phyloP scores from a whole-genome alignment of 2,329 filamentous ascomycete genomes.

The Neonectria neomacrospora region DNA sequence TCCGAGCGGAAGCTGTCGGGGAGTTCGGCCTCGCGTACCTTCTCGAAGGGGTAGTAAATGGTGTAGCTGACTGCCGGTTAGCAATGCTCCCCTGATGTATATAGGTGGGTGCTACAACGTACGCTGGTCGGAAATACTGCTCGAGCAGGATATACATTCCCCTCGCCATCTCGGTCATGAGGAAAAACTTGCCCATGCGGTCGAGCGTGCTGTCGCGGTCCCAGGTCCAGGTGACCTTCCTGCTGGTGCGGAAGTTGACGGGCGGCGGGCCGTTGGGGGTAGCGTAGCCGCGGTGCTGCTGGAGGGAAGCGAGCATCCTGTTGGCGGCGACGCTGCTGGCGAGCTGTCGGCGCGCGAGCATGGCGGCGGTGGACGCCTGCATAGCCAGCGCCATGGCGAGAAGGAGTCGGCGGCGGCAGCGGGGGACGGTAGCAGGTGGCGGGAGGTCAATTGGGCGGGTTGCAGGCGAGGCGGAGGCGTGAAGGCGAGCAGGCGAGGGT shows the following conservation, averaged over 20 bases:
- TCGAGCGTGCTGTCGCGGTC: constrained; percentile 81
- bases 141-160: constrained; percentile 98
- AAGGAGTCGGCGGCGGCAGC: constrained; percentile 29
- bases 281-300: constrained; percentile 61
- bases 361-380: constrained; percentile 46
- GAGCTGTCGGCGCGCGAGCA: constrained; percentile 52
- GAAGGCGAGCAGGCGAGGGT: constrained; percentile 43
- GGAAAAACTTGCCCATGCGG: constrained; percentile 91
- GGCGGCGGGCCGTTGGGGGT: constrained; percentile 83
- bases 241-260: constrained; percentile 80
- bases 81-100: constrained; percentile 11
- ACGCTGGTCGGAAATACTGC: constrained; percentile 98
- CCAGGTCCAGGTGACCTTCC: constrained; percentile 82
- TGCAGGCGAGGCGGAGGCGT: constrained; percentile 29
- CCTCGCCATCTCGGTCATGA: constrained; percentile 93
- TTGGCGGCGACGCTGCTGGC: constrained; percentile 34
- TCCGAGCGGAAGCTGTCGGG: constrained; percentile 3
- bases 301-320: constrained; percentile 32
- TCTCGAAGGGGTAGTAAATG: constrained; percentile 98
- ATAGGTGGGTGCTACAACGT: constrained; percentile 58
- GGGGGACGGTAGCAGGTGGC: constrained; percentile 42
- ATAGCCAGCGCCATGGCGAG: constrained; percentile 49
- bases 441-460: constrained; percentile 42
- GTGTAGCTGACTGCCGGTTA: constrained; percentile 76
- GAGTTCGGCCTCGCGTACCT: constrained; percentile 60